Base-by-base conservation (phyloP, 2,329 filamentous ascomycete species). In the Ophiocordyceps camponoti-floridani region DNA sequence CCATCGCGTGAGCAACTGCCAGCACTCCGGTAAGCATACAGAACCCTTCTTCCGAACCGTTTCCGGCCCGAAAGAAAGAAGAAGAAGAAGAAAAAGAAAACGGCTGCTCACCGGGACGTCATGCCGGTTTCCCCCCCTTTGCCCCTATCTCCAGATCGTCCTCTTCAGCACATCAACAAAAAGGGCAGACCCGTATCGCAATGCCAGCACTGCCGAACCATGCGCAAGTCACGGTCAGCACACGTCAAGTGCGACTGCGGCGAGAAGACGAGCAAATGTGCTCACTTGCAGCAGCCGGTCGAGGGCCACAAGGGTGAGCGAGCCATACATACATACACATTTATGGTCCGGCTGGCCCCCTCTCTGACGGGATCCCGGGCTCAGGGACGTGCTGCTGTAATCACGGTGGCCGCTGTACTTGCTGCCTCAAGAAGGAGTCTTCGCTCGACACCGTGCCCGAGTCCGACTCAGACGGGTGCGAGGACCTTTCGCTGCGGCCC, bases 1-100 rank as follows among this genome's bases (percentile, higher is more conserved):
- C 60, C 91, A 98, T 70, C 85, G 91, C 62, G 91, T 98, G 61
- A 96, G 88, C 81, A 94, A 91, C 62, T 98, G 91, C 72, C 86
- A 89, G 64, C 91, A 98, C 66, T 76, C 78, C 63, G 87, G 88
- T 94, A 77, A 71, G 84, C 74, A 38, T 10, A 13, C 38, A 30
- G 23, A 18, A 37, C n/a, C 27, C 43, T 13, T 13, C 12, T 40
- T 35, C 28, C 28, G 4, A 9, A 9, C 28, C 28, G 9, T 12
- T 7, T 12, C 28, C 28, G 28, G 28, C 28, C 28, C 28, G 4
- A 12, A 9, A 30, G 9, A 12, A 12, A 9, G 4, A 12, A 30
- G 28, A 4, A 8, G 3, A 23, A 23, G 23, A 30, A 30, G n/a
- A 30, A 30, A 30, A 30, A 30, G 12, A 9, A 30, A 30, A 10